Evolutionary conservation across 306 rosid species (phyloP).

Genomic region (Senna tora): DNA sequence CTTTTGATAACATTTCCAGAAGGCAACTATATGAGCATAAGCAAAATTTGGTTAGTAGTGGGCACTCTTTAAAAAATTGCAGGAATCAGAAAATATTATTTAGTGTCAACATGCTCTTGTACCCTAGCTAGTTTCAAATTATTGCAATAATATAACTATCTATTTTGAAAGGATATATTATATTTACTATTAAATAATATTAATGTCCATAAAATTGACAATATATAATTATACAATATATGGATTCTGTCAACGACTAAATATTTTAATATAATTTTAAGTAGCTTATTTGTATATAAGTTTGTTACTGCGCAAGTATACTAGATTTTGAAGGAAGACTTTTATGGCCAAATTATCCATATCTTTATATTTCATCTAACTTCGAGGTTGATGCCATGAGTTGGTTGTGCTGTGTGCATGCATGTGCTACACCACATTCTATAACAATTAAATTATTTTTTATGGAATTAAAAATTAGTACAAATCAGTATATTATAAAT

Average conservation of each 20-base stretch:
- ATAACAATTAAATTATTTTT: no score
- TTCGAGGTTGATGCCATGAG: conserved; percentile 61
- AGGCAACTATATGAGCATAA: conserved; percentile 52
- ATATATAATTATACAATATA: no score
- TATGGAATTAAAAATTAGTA: no score
- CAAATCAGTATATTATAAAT: no score
- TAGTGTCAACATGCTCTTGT: conserved; percentile 63
- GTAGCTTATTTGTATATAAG: conserved; percentile 30
- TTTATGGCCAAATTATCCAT: conserved; percentile 36
- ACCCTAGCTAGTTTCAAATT: neutral
- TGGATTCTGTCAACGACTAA: conserved; percentile 48
- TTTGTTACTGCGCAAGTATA: conserved; percentile 34
- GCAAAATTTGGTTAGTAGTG: conserved; percentile 40
- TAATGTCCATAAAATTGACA: no score
- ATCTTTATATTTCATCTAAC: conserved; percentile 41
- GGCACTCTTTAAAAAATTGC: conserved; percentile 42
- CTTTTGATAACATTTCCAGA: conserved; percentile 49
- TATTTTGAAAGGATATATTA: no score
- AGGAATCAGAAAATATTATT: conserved; percentile 34
- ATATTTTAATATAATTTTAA: conserved; percentile 27
- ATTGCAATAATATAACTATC: neutral
- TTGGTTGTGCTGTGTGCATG: conserved; percentile 26
- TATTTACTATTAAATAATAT: neutral
- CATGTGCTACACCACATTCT: conserved; percentile 40
- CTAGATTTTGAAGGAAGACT: conserved; percentile 41